Evolutionary conservation across 2,329 filamentous ascomycete species (phyloP).

Genomic region (Talaromyces sp.): DNA sequence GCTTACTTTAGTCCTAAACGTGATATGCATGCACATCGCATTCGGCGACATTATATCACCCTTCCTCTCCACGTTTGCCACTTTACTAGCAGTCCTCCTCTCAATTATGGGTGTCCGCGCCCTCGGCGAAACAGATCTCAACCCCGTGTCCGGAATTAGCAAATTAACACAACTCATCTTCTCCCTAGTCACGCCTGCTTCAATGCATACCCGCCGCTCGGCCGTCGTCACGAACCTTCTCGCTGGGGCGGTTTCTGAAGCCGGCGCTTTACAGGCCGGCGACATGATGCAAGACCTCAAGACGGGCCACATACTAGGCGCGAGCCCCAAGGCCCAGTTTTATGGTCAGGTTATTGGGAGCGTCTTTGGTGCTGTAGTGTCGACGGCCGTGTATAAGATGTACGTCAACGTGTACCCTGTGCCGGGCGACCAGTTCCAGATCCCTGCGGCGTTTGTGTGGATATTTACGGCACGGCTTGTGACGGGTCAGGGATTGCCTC

Average conservation of each 20-base stretch:
- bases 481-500: constrained; percentile 81
- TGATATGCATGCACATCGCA: constrained; percentile 73
- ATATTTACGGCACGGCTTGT: constrained; percentile 93
- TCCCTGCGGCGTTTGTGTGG: constrained; percentile 95
- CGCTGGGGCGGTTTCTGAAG: constrained; percentile 81
- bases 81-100: constrained; percentile 73
- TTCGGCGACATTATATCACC: constrained; percentile 81
- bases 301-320: constrained; percentile 87
- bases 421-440: constrained; percentile 84
- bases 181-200: constrained; percentile 78
- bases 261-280: constrained; percentile 86
- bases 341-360: constrained; percentile 93
- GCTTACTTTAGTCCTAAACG: constrained; percentile 73
- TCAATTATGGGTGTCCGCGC: constrained; percentile 64
- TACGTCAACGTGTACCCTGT: constrained; percentile 89
- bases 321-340: constrained; percentile 91
- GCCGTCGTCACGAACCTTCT: constrained; percentile 94
- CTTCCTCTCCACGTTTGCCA: constrained; percentile 70
- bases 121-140: constrained; percentile 80
- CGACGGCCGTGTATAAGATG: constrained; percentile 80
- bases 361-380: constrained; percentile 78
- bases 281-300: constrained; percentile 98
- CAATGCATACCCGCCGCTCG: constrained; percentile 70
- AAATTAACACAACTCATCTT: constrained; percentile 97
- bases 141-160: constrained; percentile 92